Evolutionary conservation across 2,329 filamentous ascomycete species (phyloP).

Genomic region (Fusarium floridanum): DNA sequence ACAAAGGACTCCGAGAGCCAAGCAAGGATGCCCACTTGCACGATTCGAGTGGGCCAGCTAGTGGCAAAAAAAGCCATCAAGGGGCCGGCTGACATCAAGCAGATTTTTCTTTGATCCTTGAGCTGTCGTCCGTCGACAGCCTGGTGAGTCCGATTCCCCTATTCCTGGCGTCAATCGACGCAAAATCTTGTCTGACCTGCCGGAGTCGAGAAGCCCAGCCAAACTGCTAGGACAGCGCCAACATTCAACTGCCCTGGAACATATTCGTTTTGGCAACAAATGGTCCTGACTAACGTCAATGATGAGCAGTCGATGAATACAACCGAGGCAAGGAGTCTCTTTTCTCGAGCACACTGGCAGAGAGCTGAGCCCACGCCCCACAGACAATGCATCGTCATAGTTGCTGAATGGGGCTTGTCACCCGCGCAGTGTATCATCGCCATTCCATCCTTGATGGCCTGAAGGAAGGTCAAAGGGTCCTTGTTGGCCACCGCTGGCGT

Average conservation of each 20-base stretch:
- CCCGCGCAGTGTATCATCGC: slow-evolving; percentile 1
- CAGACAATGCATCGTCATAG: slow-evolving; percentile 6
- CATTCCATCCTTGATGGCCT: slow-evolving; percentile 10
- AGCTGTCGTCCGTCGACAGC: background rate
- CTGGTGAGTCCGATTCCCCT: slow-evolving; percentile 9
- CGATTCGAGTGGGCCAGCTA: slow-evolving; percentile 15
- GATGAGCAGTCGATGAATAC: background rate
- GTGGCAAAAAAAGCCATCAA: slow-evolving; percentile 14
- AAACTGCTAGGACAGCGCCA: background rate
- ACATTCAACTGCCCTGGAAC: background rate
- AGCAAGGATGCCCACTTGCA: background rate
- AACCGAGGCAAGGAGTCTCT: slow-evolving; percentile 6
- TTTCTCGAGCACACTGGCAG: background rate
- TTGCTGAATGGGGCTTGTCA: slow-evolving; percentile 3
- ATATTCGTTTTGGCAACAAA: background rate
- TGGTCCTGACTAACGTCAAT: background rate
- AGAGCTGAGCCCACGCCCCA: slow-evolving; percentile 30
- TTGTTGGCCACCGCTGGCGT: background rate
- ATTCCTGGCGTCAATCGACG: background rate
- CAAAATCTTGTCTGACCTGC: background rate
- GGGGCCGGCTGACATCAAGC: slow-evolving; percentile 3
- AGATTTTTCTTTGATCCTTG: slow-evolving; percentile 13
- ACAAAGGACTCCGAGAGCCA: background rate
- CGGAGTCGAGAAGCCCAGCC: background rate
- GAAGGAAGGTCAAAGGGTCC: background rate